Conservation (phyloP, 208 protist species). For the Leishmania tarentolae region DNA sequence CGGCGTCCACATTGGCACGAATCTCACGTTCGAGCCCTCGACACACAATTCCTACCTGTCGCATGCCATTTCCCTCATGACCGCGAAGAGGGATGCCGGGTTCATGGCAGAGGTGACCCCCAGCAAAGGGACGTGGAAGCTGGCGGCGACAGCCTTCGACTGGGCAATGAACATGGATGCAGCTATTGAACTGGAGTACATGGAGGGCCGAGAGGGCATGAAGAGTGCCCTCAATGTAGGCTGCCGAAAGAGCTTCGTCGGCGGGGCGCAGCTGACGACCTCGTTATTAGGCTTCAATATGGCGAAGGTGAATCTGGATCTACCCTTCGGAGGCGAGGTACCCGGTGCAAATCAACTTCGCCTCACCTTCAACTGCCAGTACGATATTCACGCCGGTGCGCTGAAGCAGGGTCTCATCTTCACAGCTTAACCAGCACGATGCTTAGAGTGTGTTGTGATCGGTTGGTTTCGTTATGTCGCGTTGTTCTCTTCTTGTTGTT, state of each 20-base stretch:
- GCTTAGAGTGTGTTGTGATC: not conserved
- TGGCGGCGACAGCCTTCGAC: constrained; percentile 60
- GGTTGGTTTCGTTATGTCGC: not conserved
- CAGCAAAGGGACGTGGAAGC: constrained; percentile 81
- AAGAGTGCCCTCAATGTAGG: constrained; percentile 71
- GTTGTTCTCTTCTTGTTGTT: not conserved
- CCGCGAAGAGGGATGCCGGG: constrained; percentile 56
- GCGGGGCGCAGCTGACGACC: constrained; percentile 59
- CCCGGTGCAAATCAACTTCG: constrained; percentile 73
- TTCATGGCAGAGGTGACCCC: constrained; percentile 72
- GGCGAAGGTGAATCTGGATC: constrained; percentile 65
- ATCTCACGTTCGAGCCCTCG: constrained; percentile 57
- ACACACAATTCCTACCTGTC: constrained; percentile 70
- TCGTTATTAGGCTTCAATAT: constrained; percentile 62
- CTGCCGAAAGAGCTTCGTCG: constrained; percentile 67
- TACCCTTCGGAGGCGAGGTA: constrained; percentile 85
- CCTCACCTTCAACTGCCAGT: constrained; percentile 70
- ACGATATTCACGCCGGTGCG: constrained; percentile 74
- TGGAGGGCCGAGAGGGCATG: constrained; percentile 65
- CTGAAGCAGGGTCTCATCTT: constrained; percentile 84
- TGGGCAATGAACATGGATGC: constrained; percentile 75
- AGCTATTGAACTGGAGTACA: constrained; percentile 81
- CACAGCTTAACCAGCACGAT: constrained; percentile 44
- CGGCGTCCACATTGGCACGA: constrained; percentile 80
- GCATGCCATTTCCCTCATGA: constrained; percentile 64